Conservation (phyloP, 306 rosid genomes). For the Bauhinia variegata region DNA sequence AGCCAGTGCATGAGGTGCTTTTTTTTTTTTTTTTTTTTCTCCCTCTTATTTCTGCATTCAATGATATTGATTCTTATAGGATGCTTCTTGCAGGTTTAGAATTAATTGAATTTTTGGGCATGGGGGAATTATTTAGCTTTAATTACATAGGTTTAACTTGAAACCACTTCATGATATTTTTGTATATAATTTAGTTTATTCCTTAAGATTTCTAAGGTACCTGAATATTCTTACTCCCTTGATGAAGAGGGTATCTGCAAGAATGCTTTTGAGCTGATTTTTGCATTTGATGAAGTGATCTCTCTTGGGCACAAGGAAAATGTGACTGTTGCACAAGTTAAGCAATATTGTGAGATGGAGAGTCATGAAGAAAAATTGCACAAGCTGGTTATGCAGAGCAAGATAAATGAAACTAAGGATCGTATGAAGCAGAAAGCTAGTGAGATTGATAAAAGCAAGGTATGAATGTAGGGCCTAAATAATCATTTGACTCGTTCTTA, state of each 20-base stretch:
- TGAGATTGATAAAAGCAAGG: constrained; percentile 99
- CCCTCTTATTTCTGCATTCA: constrained; percentile 2
- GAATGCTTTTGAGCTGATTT: constrained; percentile 88
- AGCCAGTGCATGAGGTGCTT: background rate
- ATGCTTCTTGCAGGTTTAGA: constrained; percentile 16
- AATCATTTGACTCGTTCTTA: background rate
- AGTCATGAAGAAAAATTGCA: constrained; percentile 97
- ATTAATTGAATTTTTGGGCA: constrained; percentile 20
- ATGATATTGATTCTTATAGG: constrained; percentile 18
- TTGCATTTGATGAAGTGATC: constrained; percentile 95
- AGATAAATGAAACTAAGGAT: constrained; percentile 96
- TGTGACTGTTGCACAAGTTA: constrained; percentile 85
- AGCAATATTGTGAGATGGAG: constrained; percentile 95
- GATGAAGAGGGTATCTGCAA: constrained; percentile 93
- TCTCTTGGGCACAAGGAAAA: constrained; percentile 95
- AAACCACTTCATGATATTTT: background rate
- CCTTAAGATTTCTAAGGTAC: constrained; percentile 75
- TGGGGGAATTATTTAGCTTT: constrained; percentile 22
- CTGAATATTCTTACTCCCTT: constrained; percentile 83
- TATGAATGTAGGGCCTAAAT: constrained; percentile 34
- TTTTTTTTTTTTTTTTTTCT: constrained; percentile 5
- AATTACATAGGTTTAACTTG: background rate
- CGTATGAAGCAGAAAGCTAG: constrained; percentile 94
- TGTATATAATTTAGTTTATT: constrained; percentile 37
- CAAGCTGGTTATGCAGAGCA: constrained; percentile 89